Percentiles rank a stretch among this genome's conserved stretches.
phyloP scores from a whole-genome alignment of 768 basidiomycete genomes.

The Clitopilus hobsonii region DNA sequence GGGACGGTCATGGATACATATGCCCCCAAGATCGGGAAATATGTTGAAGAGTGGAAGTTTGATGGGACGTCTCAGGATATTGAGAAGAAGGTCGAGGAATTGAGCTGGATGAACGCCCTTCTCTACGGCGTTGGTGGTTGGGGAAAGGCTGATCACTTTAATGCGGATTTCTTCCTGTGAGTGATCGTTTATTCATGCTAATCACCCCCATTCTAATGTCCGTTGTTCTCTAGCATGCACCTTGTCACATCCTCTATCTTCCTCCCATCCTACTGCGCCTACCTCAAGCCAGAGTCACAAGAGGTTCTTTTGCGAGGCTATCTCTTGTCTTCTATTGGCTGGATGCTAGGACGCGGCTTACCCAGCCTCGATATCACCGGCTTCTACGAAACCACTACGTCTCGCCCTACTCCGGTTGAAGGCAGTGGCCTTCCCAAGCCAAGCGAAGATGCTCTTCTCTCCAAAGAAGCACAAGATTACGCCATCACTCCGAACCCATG shows the following conservation, averaged over 20 bases:
- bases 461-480: constrained; percentile 24
- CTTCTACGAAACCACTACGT: constrained; percentile 34
- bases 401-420: neutral
- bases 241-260: constrained; percentile 64
- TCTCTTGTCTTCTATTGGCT: constrained; percentile 44
- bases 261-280: constrained; percentile 43
- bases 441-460: constrained; percentile 16
- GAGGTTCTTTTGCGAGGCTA: constrained; percentile 54
- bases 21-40: constrained; percentile 3
- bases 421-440: constrained; percentile 18
- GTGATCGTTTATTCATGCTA: constrained; percentile 1
- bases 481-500: constrained; percentile 49
- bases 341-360: constrained; percentile 57
- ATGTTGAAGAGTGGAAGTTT: constrained; percentile 13
- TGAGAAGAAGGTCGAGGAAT: constrained; percentile 13
- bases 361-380: constrained; percentile 41
- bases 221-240: constrained; percentile 47
- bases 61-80: constrained; percentile 11
- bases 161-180: constrained; percentile 19
- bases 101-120: constrained; percentile 16
- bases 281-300: constrained; percentile 37
- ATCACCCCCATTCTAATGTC: neutral
- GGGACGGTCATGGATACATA: constrained; percentile 9
- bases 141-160: constrained; percentile 12
- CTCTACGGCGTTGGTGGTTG: constrained; percentile 17